A percentile compares a stretch with the other conserved stretches of the same genome.
Evolutionary conservation across 805 yeast species (phyloP).

Genomic region (Kodamaea jinghongensis): DNA sequence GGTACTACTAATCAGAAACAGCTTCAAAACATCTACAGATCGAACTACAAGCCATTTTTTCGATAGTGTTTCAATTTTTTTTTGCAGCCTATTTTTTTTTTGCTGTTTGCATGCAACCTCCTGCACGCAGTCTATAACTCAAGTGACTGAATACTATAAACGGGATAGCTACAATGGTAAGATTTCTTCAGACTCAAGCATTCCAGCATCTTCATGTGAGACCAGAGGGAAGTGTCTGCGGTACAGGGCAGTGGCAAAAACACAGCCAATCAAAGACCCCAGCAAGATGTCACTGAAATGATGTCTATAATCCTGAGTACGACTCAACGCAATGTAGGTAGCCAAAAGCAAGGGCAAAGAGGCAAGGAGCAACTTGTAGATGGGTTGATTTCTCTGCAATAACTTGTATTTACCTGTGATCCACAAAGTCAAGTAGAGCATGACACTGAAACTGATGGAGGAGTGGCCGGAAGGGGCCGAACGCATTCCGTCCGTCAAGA

Average conservation of each 20-base stretch:
- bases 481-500: constrained; percentile 36
- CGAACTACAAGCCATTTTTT: no score
- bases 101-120: no score
- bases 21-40: no score
- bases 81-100: no score
- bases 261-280: constrained; percentile 28
- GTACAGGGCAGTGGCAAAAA: constrained; percentile 15
- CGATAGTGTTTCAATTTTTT: no score
- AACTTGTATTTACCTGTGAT: constrained; percentile 26
- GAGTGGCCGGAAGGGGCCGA: constrained; percentile 44
- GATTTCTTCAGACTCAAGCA: constrained; percentile 8
- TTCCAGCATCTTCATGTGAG: constrained; percentile 10
- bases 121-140: no score
- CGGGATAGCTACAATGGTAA: constrained; percentile 10
- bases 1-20: no score
- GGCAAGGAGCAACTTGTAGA: constrained; percentile 18
- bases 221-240: constrained; percentile 12
- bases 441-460: constrained; percentile 33
- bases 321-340: constrained; percentile 28
- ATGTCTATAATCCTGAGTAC: constrained; percentile 38
- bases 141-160: no score
- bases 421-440: constrained; percentile 34
- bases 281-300: constrained; percentile 31
- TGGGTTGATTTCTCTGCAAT: constrained; percentile 13
- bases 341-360: constrained; percentile 26